phyloP scores from a whole-genome alignment of 2,329 filamentous ascomycete genomes.

The Pseudonectria foliicola region DNA sequence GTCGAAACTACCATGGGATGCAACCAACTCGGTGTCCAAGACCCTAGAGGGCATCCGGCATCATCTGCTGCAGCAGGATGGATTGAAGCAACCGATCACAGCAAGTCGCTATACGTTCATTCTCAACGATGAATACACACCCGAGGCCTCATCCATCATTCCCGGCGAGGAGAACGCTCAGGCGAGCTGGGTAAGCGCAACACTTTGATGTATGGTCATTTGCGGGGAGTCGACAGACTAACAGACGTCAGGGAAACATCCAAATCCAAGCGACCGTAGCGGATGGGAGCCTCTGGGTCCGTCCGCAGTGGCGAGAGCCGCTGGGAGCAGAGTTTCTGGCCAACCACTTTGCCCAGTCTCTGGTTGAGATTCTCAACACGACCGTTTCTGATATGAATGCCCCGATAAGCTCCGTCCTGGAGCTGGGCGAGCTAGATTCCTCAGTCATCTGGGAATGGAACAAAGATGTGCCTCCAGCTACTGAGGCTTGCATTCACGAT shows the following conservation, averaged over 20 bases:
- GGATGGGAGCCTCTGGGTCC: constrained; percentile 13
- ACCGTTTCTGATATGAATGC: constrained; percentile 8
- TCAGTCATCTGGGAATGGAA: constrained; percentile 20
- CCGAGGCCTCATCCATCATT: constrained; percentile 7
- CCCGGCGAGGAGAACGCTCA: constrained; percentile 9
- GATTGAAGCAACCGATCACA: constrained; percentile 2
- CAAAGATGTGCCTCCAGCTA: constrained; percentile 12
- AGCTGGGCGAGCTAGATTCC: constrained; percentile 14
- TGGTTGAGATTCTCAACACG: constrained; percentile 18
- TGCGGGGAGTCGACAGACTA: constrained; percentile 4
- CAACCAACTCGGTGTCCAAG: constrained; percentile 8
- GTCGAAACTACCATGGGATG: constrained; percentile 14
- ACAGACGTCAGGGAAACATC: constrained; percentile 15
- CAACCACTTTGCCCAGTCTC: constrained; percentile 15
- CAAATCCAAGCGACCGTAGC: constrained; percentile 15
- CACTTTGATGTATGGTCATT: not conserved
- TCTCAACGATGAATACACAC: constrained; percentile 16
- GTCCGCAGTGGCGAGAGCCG: constrained; percentile 16
- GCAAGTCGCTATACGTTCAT: constrained; percentile 9
- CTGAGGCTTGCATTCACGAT: constrained; percentile 16
- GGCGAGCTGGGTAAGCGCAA: constrained; percentile 15
- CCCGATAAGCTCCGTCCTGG: constrained; percentile 11
- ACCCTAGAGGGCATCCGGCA: constrained; percentile 12
- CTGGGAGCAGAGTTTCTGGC: constrained; percentile 17
- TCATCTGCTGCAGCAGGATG: constrained; percentile 10